These are phyloP conservation scores for Zoysia matrella DNA, from an alignment of 202 grass and related monocot species.

Conservation along the genomic window DNA sequence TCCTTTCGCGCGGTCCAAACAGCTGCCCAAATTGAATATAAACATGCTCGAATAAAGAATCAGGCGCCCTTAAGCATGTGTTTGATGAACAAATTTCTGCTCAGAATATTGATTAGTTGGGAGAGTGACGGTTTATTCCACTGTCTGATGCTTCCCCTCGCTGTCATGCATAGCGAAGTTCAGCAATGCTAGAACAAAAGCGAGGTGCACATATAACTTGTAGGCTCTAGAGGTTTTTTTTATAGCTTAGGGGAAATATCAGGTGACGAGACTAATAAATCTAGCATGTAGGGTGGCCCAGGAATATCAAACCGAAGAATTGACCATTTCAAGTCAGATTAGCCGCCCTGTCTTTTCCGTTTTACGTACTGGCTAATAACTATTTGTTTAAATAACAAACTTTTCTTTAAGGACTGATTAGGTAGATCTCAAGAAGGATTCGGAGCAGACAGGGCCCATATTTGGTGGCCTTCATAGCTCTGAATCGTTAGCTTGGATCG, in stretches of 20 bases:
- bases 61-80: too few relatives aligned
- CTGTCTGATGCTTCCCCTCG: constrained; percentile 16
- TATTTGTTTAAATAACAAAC: neutral
- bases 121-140: neutral
- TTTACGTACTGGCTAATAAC: neutral
- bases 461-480: constrained; percentile 13
- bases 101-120: constrained; percentile 16
- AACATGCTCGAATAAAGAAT: too few relatives aligned
- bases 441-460: neutral
- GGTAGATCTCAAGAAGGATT: constrained; percentile 53
- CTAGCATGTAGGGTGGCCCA: too few relatives aligned
- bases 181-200: neutral
- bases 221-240: too few relatives aligned
- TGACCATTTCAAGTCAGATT: constrained; percentile 46
- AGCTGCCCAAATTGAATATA: too few relatives aligned
- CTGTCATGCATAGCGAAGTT: constrained; percentile 10
- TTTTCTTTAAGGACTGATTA: constrained; percentile 38
- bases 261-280: too few relatives aligned
- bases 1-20: too few relatives aligned
- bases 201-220: too few relatives aligned
- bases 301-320: constrained; percentile 40
- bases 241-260: too few relatives aligned
- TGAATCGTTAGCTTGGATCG: constrained; percentile 31
- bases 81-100: too few relatives aligned
- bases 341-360: constrained; percentile 17